Evolutionary conservation across 2,329 filamentous ascomycete genomes (phyloP).

Genomic region (Fusarium scirpi): DNA sequence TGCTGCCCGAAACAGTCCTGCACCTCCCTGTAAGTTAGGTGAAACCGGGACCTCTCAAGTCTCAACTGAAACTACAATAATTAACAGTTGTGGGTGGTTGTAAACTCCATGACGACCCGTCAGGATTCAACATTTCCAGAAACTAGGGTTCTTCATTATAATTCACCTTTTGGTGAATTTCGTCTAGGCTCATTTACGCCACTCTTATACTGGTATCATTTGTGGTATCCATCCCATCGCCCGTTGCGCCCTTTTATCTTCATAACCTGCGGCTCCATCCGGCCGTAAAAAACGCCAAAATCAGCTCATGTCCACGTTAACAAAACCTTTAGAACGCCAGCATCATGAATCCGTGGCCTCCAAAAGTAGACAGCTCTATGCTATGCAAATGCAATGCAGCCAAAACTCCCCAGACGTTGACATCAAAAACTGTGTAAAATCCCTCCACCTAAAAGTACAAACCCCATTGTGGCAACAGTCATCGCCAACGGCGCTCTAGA

Average conservation of each 20-base stretch:
- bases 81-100: background rate
- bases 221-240: conserved; percentile 20
- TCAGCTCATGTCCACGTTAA: conserved; percentile 34
- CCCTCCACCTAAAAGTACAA: conserved; percentile 42
- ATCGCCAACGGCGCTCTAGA: conserved; percentile 30
- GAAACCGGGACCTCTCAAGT: background rate
- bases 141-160: background rate
- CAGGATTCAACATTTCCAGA: background rate
- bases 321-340: conserved; percentile 36
- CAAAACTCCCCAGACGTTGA: background rate
- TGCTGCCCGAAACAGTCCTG: conserved; percentile 21
- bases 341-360: conserved; percentile 23
- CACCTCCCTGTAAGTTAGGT: conserved; percentile 12
- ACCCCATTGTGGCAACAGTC: conserved; percentile 20
- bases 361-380: conserved; percentile 14
- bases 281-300: conserved; percentile 33
- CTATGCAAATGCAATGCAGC: conserved; percentile 19
- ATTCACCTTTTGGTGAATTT: background rate
- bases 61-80: background rate
- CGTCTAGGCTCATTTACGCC: conserved; percentile 4
- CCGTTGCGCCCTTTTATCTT: conserved; percentile 36
- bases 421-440: conserved; percentile 29
- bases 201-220: conserved; percentile 38
- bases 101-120: background rate
- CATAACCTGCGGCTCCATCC: conserved; percentile 28